Base-by-base conservation (phyloP, 805 yeast species). In the Huiozyma naganishii region DNA sequence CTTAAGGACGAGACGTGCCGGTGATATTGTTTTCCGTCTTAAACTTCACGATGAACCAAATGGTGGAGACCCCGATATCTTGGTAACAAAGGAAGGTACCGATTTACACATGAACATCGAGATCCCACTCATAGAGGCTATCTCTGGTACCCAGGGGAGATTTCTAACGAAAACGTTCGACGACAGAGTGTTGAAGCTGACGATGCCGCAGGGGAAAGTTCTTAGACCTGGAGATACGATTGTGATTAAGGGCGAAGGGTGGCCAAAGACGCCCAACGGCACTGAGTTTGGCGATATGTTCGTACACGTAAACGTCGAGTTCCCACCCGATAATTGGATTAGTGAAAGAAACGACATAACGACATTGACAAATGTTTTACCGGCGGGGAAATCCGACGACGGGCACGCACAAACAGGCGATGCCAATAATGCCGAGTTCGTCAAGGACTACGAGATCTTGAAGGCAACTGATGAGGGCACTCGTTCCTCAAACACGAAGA, bases 281-380 rank as follows among this genome's bases (percentile, higher is more conserved):
- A 30, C 33, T 8, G n/a, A 8, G 33, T 66, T 66, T 37, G 96
- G 96, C 27, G 84, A 84, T 59, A 65, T 88, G 49, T 87, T 77
- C 54, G 68, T 88, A 12, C 74, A 71, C 42, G 61, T 85, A n/a
- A 76, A 75, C 17, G 77, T 89, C 42, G 86, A 79, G 52, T 88
- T 89, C 59, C 97, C 96, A 2, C 70, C 71, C 32, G 94, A 87
- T 61, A 75, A 80, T 54, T 88, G 96, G 96, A 80, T 80, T 54
- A 62, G 76, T 51, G 95, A 87, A 59, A 75, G 72, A 53, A 70
- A 77, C 45, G 95, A 87, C 55, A 43, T 80, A 4, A 46, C 62
- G 27, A 74, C 71, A 47, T 65, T 83, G 42, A 69, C 66, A 50
- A 74, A 76, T 45, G 64, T 80, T 17, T 64, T 83, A 41, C 88